Evolutionary conservation across 225 moss, liverwort and hornwort species (phyloP).

Genomic region (Anthoceros angustus): DNA sequence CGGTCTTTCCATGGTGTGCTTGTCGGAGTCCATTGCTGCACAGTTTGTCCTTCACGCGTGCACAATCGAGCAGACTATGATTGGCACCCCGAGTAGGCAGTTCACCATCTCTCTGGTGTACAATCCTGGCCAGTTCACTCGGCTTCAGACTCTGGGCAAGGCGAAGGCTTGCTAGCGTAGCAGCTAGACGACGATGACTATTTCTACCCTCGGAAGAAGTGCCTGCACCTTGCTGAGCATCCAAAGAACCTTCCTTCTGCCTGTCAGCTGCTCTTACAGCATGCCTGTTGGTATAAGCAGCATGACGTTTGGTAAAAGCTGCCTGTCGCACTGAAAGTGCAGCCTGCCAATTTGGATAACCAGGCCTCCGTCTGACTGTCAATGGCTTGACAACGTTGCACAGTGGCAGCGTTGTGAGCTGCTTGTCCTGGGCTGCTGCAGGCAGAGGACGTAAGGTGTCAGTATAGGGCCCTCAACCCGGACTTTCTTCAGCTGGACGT

Average conservation of each 20-base stretch:
- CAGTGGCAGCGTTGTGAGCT: not conserved
- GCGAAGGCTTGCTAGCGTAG: not conserved
- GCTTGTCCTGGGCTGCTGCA: not conserved
- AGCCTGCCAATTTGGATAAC: not conserved
- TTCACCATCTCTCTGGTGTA: not conserved
- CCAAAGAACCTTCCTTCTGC: not conserved
- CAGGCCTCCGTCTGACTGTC: not conserved
- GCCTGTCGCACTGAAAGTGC: conserved; percentile 1
- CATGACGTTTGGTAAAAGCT: not conserved
- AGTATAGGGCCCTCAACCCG: not conserved
- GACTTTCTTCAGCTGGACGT: no score
- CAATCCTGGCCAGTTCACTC: not conserved
- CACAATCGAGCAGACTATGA: not conserved
- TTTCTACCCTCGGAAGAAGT: not conserved
- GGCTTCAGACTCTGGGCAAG: not conserved
- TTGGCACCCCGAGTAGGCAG: not conserved
- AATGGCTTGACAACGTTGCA: not conserved
- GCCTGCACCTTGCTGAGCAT: not conserved
- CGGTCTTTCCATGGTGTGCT: not conserved
- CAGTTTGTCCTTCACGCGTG: not conserved
- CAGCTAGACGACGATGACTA: not conserved
- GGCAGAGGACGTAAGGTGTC: not conserved
- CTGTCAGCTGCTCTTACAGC: not conserved
- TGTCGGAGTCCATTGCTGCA: not conserved
- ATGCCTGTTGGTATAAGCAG: not conserved